Conservation (phyloP, 306 rosid genomes). For the Aeschynomene evenia region DNA sequence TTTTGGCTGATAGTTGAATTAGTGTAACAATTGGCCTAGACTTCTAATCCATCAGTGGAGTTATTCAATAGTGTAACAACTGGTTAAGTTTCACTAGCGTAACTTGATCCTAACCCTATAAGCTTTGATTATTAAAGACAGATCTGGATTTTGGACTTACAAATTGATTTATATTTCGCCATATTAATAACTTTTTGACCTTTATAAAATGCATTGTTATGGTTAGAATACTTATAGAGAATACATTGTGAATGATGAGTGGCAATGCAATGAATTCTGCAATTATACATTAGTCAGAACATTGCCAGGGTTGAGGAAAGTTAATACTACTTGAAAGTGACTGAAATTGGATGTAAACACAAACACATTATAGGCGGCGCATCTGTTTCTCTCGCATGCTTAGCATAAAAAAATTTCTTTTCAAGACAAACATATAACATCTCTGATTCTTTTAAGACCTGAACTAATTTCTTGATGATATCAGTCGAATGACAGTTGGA, state of each 20-base stretch:
- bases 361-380: background rate
- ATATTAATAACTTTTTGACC: background rate
- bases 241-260: no score
- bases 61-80: no score
- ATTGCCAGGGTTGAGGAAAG: no score
- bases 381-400: background rate
- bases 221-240: background rate
- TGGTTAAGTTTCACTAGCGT: no score
- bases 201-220: background rate
- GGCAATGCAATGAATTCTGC: no score
- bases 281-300: no score
- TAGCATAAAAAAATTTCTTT: background rate
- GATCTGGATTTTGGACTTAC: background rate
- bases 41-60: no score
- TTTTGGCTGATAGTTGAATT: no score
- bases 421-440: background rate
- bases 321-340: no score
- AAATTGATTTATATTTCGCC: background rate
- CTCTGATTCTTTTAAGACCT: background rate
- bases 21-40: no score
- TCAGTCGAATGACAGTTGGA: constrained; percentile 99
- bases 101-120: no score
- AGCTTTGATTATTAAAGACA: background rate
- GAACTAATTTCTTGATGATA: constrained; percentile 17
- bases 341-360: no score